Percentiles rank a stretch among this genome's conserved stretches.
phyloP scores from a whole-genome alignment of 306 rosid genomes.

The Inga oerstediana region DNA sequence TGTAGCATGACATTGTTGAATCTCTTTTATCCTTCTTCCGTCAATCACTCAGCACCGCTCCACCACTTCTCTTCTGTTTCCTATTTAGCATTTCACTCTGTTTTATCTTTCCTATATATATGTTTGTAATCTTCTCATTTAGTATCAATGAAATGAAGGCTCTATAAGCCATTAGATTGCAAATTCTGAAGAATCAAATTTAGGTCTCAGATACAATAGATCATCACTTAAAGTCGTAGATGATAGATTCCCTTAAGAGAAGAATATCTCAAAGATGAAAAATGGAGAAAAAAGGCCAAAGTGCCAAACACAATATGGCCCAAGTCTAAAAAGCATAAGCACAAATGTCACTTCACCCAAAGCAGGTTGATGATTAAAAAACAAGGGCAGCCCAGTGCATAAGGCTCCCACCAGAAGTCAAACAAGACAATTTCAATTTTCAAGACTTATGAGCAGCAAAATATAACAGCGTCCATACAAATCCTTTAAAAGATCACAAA shows the following conservation, averaged over 20 bases:
- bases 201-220: background rate
- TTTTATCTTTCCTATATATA: too few relatives aligned
- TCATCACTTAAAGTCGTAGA: background rate
- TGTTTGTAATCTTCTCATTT: too few relatives aligned
- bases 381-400: background rate
- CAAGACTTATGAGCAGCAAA: background rate
- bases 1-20: too few relatives aligned
- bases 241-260: background rate
- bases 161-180: too few relatives aligned
- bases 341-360: background rate
- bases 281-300: background rate
- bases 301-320: background rate
- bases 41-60: too few relatives aligned
- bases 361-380: background rate
- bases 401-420: background rate
- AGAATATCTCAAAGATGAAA: background rate
- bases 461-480: background rate
- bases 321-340: background rate
- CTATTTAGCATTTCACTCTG: too few relatives aligned
- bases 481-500: background rate
- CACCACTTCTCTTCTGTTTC: too few relatives aligned
- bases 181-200: background rate
- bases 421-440: background rate
- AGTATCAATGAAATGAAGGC: too few relatives aligned
- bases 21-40: too few relatives aligned